A percentile compares a stretch with the other conserved stretches of the same genome.
Evolutionary conservation across 2,329 filamentous ascomycete species (phyloP).

Genomic region (Penicillium glabrum): DNA sequence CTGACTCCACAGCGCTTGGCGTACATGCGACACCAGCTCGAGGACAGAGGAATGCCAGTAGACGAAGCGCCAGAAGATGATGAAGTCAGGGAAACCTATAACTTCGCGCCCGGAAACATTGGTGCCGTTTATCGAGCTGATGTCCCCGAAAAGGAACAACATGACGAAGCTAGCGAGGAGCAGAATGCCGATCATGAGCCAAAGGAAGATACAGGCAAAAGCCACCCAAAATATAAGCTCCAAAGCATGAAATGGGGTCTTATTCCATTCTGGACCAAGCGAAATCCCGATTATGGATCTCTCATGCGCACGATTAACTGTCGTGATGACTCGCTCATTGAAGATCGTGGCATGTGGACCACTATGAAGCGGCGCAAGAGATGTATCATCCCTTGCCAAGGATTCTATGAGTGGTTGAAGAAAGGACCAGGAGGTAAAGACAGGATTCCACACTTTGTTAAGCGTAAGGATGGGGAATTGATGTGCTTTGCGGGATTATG

Average conservation of each 20-base stretch:
- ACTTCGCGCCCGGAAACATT: slow-evolving; percentile 85
- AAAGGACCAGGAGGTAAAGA: slow-evolving; percentile 69
- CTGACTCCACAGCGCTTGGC: slow-evolving; percentile 63
- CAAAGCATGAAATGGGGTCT: slow-evolving; percentile 97
- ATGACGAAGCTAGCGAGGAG: slow-evolving; percentile 18
- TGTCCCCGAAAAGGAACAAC: slow-evolving; percentile 57
- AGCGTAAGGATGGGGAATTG: slow-evolving; percentile 75
- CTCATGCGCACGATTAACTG: slow-evolving; percentile 93
- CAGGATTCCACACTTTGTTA: slow-evolving; percentile 81
- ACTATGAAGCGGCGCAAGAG: slow-evolving; percentile 87
- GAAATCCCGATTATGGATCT: slow-evolving; percentile 72
- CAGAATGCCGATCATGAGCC: slow-evolving; percentile 15
- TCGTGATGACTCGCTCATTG: slow-evolving; percentile 78
- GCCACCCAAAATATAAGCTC: slow-evolving; percentile 68
- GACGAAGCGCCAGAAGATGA: slow-evolving; percentile 72
- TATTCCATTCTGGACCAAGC: slow-evolving; percentile 89
- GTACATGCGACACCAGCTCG: slow-evolving; percentile 71
- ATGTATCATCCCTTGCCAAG: slow-evolving; percentile 83
- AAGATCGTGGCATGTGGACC: slow-evolving; percentile 82
- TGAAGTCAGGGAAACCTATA: slow-evolving; percentile 73
- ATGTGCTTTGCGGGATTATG: slow-evolving; percentile 91
- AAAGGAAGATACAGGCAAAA: slow-evolving; percentile 12
- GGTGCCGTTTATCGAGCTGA: slow-evolving; percentile 85
- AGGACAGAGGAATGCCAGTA: slow-evolving; percentile 71
- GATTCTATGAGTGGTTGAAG: slow-evolving; percentile 96